Conservation (phyloP, 345 rosid genomes). For the Aquilaria yunnanensis region DNA sequence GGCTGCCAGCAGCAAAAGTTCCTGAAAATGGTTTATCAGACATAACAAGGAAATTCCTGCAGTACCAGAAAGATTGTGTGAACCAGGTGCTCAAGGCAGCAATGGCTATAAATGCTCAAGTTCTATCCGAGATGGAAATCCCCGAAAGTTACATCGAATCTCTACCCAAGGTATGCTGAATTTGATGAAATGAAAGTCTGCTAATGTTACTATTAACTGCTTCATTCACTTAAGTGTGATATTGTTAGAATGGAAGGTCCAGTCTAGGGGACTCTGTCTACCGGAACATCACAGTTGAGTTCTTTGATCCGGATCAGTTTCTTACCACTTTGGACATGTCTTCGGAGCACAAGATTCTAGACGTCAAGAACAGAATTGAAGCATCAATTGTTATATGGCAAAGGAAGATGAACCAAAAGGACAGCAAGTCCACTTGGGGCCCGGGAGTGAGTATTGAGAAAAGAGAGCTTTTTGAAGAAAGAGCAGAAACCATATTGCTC, state of each 20-base stretch:
- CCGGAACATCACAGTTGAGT: constrained; percentile 63
- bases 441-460: constrained; percentile 81
- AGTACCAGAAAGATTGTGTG: constrained; percentile 75
- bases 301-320: constrained; percentile 75
- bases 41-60: constrained; percentile 56
- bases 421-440: constrained; percentile 77
- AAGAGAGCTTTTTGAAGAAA: constrained; percentile 83
- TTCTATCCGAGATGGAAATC: constrained; percentile 77
- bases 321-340: constrained; percentile 62
- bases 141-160: constrained; percentile 87
- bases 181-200: background rate
- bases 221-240: too few relatives aligned
- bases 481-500: constrained; percentile 82
- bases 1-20: constrained; percentile 78
- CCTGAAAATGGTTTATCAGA: constrained; percentile 77
- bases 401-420: constrained; percentile 80
- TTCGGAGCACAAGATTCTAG: constrained; percentile 76
- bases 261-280: constrained; percentile 82
- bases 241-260: constrained; percentile 63
- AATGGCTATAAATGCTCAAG: constrained; percentile 92
- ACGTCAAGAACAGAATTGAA: constrained; percentile 82
- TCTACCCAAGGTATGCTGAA: constrained; percentile 62
- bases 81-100: constrained; percentile 94
- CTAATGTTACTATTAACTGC: background rate
- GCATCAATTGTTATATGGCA: constrained; percentile 88